Base-by-base conservation (phyloP, 2,329 filamentous ascomycete genomes). In the Lizonia empirigonia region DNA sequence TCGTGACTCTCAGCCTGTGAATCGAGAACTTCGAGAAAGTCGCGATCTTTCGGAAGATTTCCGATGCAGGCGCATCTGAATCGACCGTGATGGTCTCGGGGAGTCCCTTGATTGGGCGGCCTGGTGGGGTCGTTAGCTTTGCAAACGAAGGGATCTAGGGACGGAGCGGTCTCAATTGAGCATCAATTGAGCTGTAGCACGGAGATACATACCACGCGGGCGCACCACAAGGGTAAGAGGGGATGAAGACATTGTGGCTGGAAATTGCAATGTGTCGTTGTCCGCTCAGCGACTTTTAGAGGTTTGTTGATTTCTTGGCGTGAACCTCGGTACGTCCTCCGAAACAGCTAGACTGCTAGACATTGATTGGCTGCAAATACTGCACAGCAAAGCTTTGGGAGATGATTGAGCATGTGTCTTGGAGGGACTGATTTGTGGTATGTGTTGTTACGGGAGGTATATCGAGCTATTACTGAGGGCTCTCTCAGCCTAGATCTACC, bases 1-100 rank as follows among this genome's bases (percentile, higher is more conserved):
- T 87, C 35, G 85, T 88, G 58, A 88, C 77, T 50, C 85, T 79
- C 52, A 88, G 69, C 20, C 85, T 82, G 64, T 87, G 80, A 33
- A 83, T 72, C 4, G 82, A 82, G 63, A 80, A 79, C 10, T 78
- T 77, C 26, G 84, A 79, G 46, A 78, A 74, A 45, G 75, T 72
- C 23, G 85, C 81, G 41, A 88, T 76, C 44, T 78, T 74, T 44
- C 76, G 71, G 70, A 87, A 86, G 44, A 88, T 77, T 52, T 85
- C 79, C 41, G 78, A 74, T 18, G 77, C 76, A 26, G 79, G 77
- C 46, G 79, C 80, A 63, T 80, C 74, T 44, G 79, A 69, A 47
- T 77, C 71, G 51, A 86, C 74, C 44, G 74, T 78, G 55, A 84
- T 74, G 44, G 81, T 77, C 60, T 80, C 78, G 10, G 85, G 85